Percentiles rank a stretch among this genome's conserved stretches.
These are phyloP conservation scores for Linnemannia exigua DNA, from an alignment of 192 early-diverging fungal genomes.

Conservation along the genomic window DNA sequence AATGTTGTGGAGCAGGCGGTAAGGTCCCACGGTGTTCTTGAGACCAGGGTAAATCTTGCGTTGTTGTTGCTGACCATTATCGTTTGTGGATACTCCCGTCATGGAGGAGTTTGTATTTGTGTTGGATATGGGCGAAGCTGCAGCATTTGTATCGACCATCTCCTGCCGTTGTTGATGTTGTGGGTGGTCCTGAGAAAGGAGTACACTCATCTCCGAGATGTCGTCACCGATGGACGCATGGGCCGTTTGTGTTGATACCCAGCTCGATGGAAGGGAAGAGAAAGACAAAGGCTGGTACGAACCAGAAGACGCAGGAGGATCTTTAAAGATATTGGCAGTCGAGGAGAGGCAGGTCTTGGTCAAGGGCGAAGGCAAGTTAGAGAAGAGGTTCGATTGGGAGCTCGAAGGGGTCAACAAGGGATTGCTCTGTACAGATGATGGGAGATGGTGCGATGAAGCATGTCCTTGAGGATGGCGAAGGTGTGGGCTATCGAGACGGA, in stretches of 20 bases:
- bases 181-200: constrained; percentile 11
- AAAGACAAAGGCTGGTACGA: not conserved
- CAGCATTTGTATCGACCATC: not conserved
- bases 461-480: constrained; percentile 21
- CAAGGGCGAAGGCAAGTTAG: constrained; percentile 50
- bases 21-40: constrained; percentile 51
- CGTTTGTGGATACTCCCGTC: not conserved
- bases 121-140: constrained; percentile 14
- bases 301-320: constrained; percentile 9
- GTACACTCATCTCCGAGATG: constrained; percentile 15
- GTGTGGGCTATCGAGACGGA: constrained; percentile 1
- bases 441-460: constrained; percentile 10
- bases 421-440: constrained; percentile 11
- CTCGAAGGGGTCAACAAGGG: constrained; percentile 46
- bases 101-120: not conserved
- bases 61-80: not conserved
- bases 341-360: constrained; percentile 12
- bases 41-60: constrained; percentile 54
- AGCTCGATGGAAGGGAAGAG: not conserved
- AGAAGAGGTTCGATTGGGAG: constrained; percentile 44
- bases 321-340: constrained; percentile 25
- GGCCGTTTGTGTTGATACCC: constrained; percentile 27
- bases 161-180: constrained; percentile 9
- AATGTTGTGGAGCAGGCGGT: constrained; percentile 57
- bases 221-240: constrained; percentile 10